Evolutionary conservation across 805 yeast species (phyloP).

Genomic region (Metschnikowia henanensis): DNA sequence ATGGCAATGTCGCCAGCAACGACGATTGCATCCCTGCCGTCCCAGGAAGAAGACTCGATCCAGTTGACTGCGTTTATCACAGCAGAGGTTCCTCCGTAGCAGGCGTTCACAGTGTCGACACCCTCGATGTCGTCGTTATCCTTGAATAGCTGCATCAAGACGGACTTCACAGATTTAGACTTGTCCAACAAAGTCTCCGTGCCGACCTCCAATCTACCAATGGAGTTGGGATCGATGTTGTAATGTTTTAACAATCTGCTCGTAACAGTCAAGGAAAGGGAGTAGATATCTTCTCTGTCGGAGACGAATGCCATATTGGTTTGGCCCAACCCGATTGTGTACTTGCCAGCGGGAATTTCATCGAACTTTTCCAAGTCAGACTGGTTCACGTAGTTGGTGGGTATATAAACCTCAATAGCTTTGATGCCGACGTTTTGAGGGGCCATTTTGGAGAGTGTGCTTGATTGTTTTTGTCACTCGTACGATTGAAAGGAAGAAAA

Average conservation of each 20-base stretch:
- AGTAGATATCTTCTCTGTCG: constrained; percentile 96
- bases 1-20: constrained; percentile 98
- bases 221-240: constrained; percentile 72
- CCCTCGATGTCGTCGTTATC: constrained; percentile 94
- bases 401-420: constrained; percentile 91
- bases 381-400: constrained; percentile 81
- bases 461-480: background rate
- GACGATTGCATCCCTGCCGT: constrained; percentile 96
- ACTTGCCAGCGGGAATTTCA: constrained; percentile 89
- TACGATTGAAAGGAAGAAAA: background rate
- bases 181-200: constrained; percentile 97
- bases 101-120: constrained; percentile 92
- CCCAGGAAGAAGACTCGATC: constrained; percentile 97
- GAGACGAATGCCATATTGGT: constrained; percentile 97
- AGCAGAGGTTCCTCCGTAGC: constrained; percentile 98
- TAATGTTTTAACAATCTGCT: constrained; percentile 76
- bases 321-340: constrained; percentile 98
- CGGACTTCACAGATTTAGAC: constrained; percentile 95
- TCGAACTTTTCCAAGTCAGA: constrained; percentile 82
- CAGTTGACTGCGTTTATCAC: constrained; percentile 92
- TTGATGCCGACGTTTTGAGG: constrained; percentile 94
- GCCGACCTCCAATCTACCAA: constrained; percentile 97
- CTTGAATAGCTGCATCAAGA: constrained; percentile 89
- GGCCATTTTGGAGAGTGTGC: constrained; percentile 13
- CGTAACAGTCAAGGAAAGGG: constrained; percentile 87